Base-by-base conservation (phyloP, 768 basidiomycete species). In the Auriscalpium orientale region DNA sequence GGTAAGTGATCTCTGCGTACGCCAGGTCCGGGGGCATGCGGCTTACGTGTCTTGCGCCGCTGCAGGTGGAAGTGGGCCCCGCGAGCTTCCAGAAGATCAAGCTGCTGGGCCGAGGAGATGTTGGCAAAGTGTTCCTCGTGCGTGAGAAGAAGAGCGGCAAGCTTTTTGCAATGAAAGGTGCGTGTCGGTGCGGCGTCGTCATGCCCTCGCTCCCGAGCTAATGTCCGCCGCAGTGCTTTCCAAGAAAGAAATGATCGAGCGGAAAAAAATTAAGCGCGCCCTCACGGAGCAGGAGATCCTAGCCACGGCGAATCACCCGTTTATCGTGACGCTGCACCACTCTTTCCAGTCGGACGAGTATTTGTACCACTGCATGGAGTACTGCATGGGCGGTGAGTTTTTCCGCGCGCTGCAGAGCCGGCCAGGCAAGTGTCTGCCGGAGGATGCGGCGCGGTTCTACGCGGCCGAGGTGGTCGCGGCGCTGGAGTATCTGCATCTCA, bases 241-340 rank as follows among this genome's bases (percentile, higher is more conserved):
- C 51, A 98, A 98, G 78, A 91, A 89, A 77, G 97, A 99, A 78
- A 98, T 99, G 95, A 95, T 99, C 71, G 93, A 95, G 75, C 85
- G 97, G 65, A 97, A 95, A 77, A 99, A 99, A 79, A 95, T 99
- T 76, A 99, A 99, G 72, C 85, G 97, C 59, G 97, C 95, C 9
- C 70, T 99, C 66, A 98, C 97, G 4, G 97, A 99, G 73, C 97
- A 98, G 75, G 97, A 98, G 72, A 99, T 99, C 63, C 81, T 99
- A 45, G 95, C 95, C 9, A 95, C 95, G 21, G 91, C 97, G 35
- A 99, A 99, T 67, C 97, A 98, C 69, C 97, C 97, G 1, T 99
- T 99, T 79, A 99, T 99, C 73, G 95, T 99, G 65, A 98, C 97
- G 22, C 83, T 99, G 38, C 90, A 98, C 73, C 97, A 99, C 72